Base-by-base conservation (phyloP, 2,329 filamentous ascomycete genomes). In the Huntiella bhutanensis region DNA sequence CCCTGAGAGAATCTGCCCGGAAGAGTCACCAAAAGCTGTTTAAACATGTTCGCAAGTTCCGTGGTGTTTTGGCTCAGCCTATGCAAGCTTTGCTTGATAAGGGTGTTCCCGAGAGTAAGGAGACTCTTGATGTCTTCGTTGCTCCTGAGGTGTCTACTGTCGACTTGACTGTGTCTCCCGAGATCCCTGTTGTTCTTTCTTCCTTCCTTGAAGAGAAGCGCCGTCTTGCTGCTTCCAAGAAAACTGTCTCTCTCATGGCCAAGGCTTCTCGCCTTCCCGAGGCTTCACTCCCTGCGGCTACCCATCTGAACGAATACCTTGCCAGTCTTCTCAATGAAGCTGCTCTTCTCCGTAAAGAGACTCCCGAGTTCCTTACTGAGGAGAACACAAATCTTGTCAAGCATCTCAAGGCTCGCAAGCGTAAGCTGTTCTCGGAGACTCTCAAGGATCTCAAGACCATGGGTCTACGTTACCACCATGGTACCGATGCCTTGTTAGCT, bases 1-100 rank as follows among this genome's bases (percentile, higher is more conserved):
- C 85, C 1, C 66, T 98, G 12, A 75, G 80, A 53, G 86, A 95
- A 57, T 96, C 88, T 60, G 86, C 91, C 1, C 80, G 81, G 55
- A 80, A 80, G 50, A 95, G 87, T 15, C 91, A 98, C 57, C 76
- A 81, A 55, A 95, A 94, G 60, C 71, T 98, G 2, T 94, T 94
- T 64, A 83, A 83, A 54, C 68, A 94, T 33, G 82, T 98, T 39
- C 74, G 84, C 47, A 96, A 95, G 62, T 98, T 94, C 62, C 77
- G 91, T 37, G 70, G 70, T 13, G 62, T 92, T 8, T 69, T 98
- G 13, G 77, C 77, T 15, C 81, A 87, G 58, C 76, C 87, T 4
- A 78, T 88, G 55, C 77, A 77, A 47, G 60, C 66, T 0, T 66
- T 92, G 19, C 66, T 79, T 36, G 66, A 69, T 11, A 66, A 70